A percentile compares a stretch with the other conserved stretches of the same genome.
Evolutionary conservation across 768 basidiomycete genomes (phyloP).

Genomic region (Botryobasidium botryosum): DNA sequence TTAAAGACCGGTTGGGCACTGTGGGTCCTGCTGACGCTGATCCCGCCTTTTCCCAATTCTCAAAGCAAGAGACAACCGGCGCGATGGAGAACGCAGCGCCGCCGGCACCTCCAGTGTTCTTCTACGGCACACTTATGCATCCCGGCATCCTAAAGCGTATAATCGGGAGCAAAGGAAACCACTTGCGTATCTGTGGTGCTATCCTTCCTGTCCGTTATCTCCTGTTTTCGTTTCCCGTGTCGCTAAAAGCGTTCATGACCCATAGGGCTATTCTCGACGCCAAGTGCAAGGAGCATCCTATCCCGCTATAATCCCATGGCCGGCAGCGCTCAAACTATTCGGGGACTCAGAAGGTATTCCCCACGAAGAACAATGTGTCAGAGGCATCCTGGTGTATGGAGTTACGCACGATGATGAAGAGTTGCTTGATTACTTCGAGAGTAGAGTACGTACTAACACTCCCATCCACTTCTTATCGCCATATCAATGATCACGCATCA

Average conservation of each 20-base stretch:
- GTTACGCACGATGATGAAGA: conserved; percentile 44
- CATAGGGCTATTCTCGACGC: too few species aligned
- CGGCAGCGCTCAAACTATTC: conserved; percentile 31
- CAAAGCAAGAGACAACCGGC: too few species aligned
- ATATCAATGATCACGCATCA: neutral
- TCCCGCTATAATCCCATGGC: conserved; percentile 59
- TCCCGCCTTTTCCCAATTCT: too few species aligned
- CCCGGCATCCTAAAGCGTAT: conserved; percentile 70
- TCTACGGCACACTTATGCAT: too few species aligned
- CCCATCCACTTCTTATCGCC: too few species aligned
- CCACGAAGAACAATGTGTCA: conserved; percentile 47
- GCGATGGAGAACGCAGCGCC: too few species aligned
- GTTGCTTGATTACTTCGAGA: conserved; percentile 70
- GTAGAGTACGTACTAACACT: too few species aligned
- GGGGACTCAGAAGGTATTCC: conserved; percentile 31
- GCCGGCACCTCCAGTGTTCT: too few species aligned
- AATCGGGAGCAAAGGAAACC: conserved; percentile 44
- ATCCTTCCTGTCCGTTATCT: conserved; percentile 60
- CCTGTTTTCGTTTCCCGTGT: too few species aligned
- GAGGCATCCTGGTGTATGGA: conserved; percentile 65
- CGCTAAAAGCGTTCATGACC: too few species aligned
- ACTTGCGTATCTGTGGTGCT: conserved; percentile 56
- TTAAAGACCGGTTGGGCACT: too few species aligned
- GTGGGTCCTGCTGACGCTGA: too few species aligned
- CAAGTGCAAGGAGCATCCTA: conserved; percentile 46